phyloP scores from a whole-genome alignment of 495 filamentous ascomycete species.

The Hyaloscypha finlandica region DNA sequence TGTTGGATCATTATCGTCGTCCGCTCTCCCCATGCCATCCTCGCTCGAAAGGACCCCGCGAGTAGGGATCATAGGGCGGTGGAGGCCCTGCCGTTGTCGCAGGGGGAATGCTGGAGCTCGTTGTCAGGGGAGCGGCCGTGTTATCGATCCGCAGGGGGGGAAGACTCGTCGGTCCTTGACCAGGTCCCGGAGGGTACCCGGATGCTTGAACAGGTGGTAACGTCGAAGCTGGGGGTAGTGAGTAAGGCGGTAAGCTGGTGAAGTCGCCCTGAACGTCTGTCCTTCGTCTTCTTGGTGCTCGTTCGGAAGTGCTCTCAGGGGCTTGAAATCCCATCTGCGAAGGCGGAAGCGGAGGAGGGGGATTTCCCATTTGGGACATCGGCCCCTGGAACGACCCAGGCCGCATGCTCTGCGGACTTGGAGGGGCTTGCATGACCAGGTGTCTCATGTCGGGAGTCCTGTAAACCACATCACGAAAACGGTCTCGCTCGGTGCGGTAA shows the following conservation, averaged over 20 bases:
- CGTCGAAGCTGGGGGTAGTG: slow-evolving; percentile 28
- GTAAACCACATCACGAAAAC: slow-evolving; percentile 63
- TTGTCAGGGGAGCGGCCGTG: neutral
- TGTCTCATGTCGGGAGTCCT: slow-evolving; percentile 54
- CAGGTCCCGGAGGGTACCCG: slow-evolving; percentile 2
- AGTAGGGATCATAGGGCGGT: slow-evolving; percentile 24
- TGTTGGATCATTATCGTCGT: slow-evolving; percentile 6
- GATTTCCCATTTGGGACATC: slow-evolving; percentile 18
- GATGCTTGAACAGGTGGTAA: slow-evolving; percentile 29
- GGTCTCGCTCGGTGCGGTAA: slow-evolving; percentile 62
- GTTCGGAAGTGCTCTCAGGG: slow-evolving; percentile 7
- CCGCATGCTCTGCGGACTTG: slow-evolving; percentile 41
- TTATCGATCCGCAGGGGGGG: slow-evolving; percentile 32
- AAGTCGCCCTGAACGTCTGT: slow-evolving; percentile 30
- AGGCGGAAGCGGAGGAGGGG: slow-evolving; percentile 10
- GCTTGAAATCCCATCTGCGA: slow-evolving; percentile 18
- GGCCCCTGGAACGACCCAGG: slow-evolving; percentile 15
- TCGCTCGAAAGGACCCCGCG: slow-evolving; percentile 26
- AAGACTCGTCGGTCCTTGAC: slow-evolving; percentile 16
- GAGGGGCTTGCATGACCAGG: slow-evolving; percentile 47
- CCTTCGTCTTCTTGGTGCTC: slow-evolving; percentile 31
- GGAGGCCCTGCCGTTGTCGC: slow-evolving; percentile 22
- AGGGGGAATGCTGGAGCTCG: slow-evolving; percentile 6
- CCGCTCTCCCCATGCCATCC: slow-evolving; percentile 29
- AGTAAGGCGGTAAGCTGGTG: slow-evolving; percentile 24